A percentile compares a stretch with the other conserved stretches of the same genome.
Evolutionary conservation across 495 filamentous ascomycete species (phyloP).

Genomic region (Aspergillus nidulans): DNA sequence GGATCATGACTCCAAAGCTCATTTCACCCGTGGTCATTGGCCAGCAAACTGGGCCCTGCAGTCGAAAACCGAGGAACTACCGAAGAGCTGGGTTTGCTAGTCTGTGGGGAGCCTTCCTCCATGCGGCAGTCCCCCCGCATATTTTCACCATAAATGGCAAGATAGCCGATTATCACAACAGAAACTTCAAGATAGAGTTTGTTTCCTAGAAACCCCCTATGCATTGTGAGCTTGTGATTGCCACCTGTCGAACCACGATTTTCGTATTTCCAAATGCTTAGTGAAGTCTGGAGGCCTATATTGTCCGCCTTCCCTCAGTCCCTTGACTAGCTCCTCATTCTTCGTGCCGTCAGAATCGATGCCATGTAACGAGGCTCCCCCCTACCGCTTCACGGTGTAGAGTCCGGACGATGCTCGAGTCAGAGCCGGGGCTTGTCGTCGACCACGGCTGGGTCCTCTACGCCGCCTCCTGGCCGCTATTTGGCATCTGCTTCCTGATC

Average conservation of each 20-base stretch:
- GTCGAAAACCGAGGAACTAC: no score
- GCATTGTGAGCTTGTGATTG: background rate
- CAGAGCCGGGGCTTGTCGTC: background rate
- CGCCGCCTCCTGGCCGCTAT: conserved; percentile 9
- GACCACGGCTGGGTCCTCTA: conserved; percentile 9
- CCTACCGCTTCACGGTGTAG: background rate
- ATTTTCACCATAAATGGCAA: background rate
- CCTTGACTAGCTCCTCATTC: background rate
- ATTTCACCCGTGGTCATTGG: no score
- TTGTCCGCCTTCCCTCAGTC: background rate
- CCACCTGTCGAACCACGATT: background rate
- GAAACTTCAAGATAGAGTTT: background rate
- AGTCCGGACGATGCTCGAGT: background rate
- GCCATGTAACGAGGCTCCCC: background rate
- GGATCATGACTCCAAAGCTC: no score
- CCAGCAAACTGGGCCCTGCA: no score
- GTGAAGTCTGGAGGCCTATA: background rate
- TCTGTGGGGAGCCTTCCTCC: background rate
- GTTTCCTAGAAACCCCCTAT: background rate
- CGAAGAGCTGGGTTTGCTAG: background rate
- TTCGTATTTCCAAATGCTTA: background rate
- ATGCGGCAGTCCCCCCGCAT: background rate
- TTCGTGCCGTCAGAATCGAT: background rate
- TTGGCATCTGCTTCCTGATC: background rate
- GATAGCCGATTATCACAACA: background rate